These are phyloP conservation scores for Sporothrix brunneoviolacea DNA, from an alignment of 2,329 filamentous ascomycete species.

Conservation along the genomic window DNA sequence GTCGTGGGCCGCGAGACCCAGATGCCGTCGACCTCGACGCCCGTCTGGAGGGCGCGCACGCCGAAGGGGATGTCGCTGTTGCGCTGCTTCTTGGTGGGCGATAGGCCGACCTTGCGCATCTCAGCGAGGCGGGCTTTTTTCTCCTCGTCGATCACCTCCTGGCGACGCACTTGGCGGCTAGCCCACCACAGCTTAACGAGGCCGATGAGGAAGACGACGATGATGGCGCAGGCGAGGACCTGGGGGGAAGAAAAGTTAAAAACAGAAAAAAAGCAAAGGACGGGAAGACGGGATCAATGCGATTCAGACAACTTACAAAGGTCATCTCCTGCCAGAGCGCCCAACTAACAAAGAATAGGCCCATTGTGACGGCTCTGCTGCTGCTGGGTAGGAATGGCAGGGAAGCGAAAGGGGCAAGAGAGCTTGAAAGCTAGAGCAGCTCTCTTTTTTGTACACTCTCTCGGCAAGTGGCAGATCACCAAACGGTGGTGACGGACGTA, in stretches of 20 bases:
- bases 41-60: conserved; percentile 74
- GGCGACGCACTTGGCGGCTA: conserved; percentile 47
- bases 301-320: conserved; percentile 66
- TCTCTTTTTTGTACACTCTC: no score
- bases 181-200: conserved; percentile 60
- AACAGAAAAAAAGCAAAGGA: no score
- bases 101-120: conserved; percentile 49
- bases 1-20: conserved; percentile 57
- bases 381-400: background rate
- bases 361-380: conserved; percentile 25
- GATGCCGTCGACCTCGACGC: conserved; percentile 78
- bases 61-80: conserved; percentile 72
- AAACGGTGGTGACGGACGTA: background rate
- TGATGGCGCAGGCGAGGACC: conserved; percentile 67
- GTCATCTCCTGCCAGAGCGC: conserved; percentile 83
- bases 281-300: no score
- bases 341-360: conserved; percentile 62
- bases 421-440: no score
- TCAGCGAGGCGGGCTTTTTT: conserved; percentile 49
- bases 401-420: background rate
- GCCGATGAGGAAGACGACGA: conserved; percentile 61
- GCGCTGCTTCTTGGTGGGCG: conserved; percentile 27
- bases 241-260: no score
- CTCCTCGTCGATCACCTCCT: conserved; percentile 60
- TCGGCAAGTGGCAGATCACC: no score